Conservation (phyloP, 306 rosid genomes). For the Acmispon strigosus region DNA sequence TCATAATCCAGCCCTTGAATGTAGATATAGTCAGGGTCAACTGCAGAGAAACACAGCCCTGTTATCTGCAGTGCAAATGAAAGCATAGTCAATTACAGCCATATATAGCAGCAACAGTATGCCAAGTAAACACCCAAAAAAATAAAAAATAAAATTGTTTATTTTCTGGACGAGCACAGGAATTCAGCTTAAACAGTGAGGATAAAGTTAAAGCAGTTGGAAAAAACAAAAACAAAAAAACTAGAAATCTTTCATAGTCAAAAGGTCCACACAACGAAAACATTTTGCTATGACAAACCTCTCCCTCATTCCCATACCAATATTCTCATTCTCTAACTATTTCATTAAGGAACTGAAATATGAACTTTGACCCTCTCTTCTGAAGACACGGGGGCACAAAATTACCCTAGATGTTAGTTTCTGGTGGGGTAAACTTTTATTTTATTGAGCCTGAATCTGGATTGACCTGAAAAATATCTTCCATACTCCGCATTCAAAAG, state of each 20-base stretch:
- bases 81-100: not conserved
- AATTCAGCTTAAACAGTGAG: slow-evolving; percentile 2
- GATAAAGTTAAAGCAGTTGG: not conserved
- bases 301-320: not conserved
- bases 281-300: not conserved
- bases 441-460: not conserved
- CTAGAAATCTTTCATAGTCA: not conserved
- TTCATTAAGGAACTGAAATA: not conserved
- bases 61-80: slow-evolving; percentile 60
- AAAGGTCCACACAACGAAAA: not conserved
- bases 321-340: not conserved
- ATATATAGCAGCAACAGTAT: not conserved
- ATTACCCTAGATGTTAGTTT: not conserved
- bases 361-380: not conserved
- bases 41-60: slow-evolving; percentile 69
- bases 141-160: too few relatives aligned
- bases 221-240: not conserved
- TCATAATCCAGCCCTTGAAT: slow-evolving; percentile 89
- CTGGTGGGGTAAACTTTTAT: not conserved
- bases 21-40: slow-evolving; percentile 64
- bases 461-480: not conserved
- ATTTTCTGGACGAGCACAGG: not conserved
- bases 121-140: not conserved
- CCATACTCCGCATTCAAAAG: not conserved
- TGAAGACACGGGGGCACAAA: not conserved